Conservation (phyloP, 2,329 filamentous ascomycete species). For the Fusarium sp. region DNA sequence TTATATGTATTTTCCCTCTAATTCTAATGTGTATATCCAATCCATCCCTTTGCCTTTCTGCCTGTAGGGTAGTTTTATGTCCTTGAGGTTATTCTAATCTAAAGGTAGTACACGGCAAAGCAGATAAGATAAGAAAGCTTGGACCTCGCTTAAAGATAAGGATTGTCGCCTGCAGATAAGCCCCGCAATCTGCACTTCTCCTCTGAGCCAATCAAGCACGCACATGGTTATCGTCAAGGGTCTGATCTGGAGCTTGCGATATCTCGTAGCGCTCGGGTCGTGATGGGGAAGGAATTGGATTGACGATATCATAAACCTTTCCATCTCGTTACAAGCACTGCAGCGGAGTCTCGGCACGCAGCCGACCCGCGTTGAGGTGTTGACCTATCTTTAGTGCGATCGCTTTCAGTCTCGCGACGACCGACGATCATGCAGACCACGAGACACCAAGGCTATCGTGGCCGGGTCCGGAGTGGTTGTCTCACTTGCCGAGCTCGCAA, state of each 20-base stretch:
- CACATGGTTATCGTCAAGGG: background rate
- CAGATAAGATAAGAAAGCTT: background rate
- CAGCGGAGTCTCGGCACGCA: background rate
- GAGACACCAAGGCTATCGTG: background rate
- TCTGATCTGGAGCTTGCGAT: too few species aligned
- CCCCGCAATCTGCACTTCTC: background rate
- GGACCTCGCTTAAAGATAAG: background rate
- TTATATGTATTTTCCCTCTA: rapidly evolving
- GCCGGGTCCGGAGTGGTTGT: background rate
- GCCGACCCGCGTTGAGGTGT: background rate
- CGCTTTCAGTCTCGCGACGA: background rate
- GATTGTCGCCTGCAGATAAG: background rate
- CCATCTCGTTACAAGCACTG: background rate
- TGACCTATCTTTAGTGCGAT: background rate
- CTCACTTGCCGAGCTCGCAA: background rate
- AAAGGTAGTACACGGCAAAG: rapidly evolving
- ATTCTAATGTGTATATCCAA: rapidly evolving
- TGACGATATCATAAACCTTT: background rate
- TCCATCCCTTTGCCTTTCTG: rapidly evolving
- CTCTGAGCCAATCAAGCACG: background rate
- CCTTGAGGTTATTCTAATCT: rapidly evolving
- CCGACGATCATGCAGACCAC: background rate
- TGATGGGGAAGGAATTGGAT: background rate
- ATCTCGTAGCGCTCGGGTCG: background rate
- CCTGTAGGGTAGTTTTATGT: background rate